Conservation (phyloP, 805 yeast genomes). For the Deakozyma indianensis region DNA sequence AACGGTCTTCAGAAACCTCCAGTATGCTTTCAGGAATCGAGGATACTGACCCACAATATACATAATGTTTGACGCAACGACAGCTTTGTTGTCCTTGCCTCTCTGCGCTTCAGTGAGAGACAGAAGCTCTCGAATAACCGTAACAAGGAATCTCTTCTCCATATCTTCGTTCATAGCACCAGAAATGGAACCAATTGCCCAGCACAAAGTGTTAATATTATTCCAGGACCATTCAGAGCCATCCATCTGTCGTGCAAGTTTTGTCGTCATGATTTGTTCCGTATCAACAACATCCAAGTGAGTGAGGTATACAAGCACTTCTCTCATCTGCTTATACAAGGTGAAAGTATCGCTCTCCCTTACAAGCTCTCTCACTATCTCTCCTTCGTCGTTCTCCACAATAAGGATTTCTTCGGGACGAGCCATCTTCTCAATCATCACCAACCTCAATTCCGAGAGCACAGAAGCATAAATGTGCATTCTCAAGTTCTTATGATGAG, state of each 20-base stretch:
- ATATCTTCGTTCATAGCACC: slow-evolving; percentile 98
- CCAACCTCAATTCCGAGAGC: slow-evolving; percentile 70
- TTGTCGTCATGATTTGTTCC: slow-evolving; percentile 83
- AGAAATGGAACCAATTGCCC: slow-evolving; percentile 99
- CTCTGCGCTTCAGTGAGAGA: slow-evolving; percentile 90
- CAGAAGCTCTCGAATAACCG: slow-evolving; percentile 82
- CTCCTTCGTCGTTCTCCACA: slow-evolving; percentile 98
- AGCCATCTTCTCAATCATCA: slow-evolving; percentile 95
- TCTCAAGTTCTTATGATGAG: slow-evolving; percentile 60
- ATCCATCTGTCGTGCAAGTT: slow-evolving; percentile 83
- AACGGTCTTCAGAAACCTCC: slow-evolving; percentile 94
- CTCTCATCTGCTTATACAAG: slow-evolving; percentile 88
- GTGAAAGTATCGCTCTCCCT: slow-evolving; percentile 96
- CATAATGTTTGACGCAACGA: slow-evolving; percentile 99
- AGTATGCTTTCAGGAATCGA: slow-evolving; percentile 90
- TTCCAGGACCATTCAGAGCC: slow-evolving; percentile 99
- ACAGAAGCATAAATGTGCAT: slow-evolving; percentile 71
- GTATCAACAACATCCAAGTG: slow-evolving; percentile 92
- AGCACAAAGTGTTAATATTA: slow-evolving; percentile 88
- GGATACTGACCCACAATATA: slow-evolving; percentile 99
- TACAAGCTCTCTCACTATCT: slow-evolving; percentile 92
- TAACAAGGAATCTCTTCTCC: slow-evolving; percentile 86
- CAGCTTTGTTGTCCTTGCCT: slow-evolving; percentile 97
- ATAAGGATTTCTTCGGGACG: slow-evolving; percentile 95
- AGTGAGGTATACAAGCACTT: slow-evolving; percentile 85